Evolutionary conservation across 257 asterid species (phyloP).

Genomic region (Plantago major): DNA sequence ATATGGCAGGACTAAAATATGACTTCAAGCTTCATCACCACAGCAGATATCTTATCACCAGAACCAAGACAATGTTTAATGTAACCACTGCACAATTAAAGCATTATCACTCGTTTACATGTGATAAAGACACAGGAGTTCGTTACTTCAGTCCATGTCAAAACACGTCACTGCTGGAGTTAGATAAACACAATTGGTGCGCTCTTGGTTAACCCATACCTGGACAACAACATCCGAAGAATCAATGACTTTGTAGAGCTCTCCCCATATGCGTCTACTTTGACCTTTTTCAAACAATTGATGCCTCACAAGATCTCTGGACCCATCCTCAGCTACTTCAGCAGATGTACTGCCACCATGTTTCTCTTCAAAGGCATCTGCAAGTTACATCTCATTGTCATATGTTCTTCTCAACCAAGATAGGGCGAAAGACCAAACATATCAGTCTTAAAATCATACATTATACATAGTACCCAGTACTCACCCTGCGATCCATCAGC

Average conservation of each 20-base stretch:
- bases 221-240: conserved; percentile 78
- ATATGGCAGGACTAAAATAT: no score
- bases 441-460: neutral
- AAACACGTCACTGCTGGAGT: neutral
- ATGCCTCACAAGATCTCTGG: conserved; percentile 86
- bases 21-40: no score
- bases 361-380: conserved; percentile 81
- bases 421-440: no score
- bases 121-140: neutral
- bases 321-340: conserved; percentile 73
- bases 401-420: neutral
- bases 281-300: conserved; percentile 97
- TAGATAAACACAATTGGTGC: neutral
- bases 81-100: neutral
- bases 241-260: conserved; percentile 42
- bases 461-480: conserved; percentile 19
- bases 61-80: no score
- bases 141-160: neutral
- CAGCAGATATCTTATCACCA: no score
- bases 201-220: conserved; percentile 37
- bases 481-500: conserved; percentile 93
- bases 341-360: conserved; percentile 52
- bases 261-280: conserved; percentile 99
- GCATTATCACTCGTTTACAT: neutral
- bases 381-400: conserved; percentile 10